Evolutionary conservation across 148 eudicot species (phyloP).

Genomic region (Rhododendron mucronatum): DNA sequence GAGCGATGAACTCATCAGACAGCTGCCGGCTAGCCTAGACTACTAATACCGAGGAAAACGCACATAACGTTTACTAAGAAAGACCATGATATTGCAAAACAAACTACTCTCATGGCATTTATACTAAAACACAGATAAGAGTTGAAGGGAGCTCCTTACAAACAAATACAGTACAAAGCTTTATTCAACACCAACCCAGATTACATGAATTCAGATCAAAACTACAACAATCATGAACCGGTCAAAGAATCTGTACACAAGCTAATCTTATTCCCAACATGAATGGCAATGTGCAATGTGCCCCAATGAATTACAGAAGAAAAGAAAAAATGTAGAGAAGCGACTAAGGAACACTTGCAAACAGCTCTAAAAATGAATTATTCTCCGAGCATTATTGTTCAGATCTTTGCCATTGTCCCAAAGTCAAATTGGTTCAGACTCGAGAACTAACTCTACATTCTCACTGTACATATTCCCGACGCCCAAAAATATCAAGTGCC

Average conservation of each 20-base stretch:
- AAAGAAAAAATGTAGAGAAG: neutral
- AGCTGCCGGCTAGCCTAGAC: no score
- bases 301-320: neutral
- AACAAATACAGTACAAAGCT: neutral
- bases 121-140: neutral
- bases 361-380: neutral
- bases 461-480: slow-evolving; percentile 26
- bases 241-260: slow-evolving; percentile 6
- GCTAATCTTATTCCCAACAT: neutral
- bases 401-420: neutral
- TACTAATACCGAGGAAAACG: neutral
- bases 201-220: neutral
- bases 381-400: neutral
- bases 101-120: neutral
- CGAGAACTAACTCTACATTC: slow-evolving; percentile 5
- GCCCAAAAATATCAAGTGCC: slow-evolving; percentile 1
- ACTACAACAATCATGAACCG: neutral
- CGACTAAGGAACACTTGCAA: neutral
- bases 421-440: neutral
- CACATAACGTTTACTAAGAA: neutral
- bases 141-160: neutral
- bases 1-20: no score
- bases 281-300: slow-evolving; percentile 1
- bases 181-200: neutral
- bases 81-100: neutral